Evolutionary conservation across 495 filamentous ascomycete species (phyloP), one percentile per base, ranked within the genome.

Genomic region (Trichoderma erinaceum): DNA sequence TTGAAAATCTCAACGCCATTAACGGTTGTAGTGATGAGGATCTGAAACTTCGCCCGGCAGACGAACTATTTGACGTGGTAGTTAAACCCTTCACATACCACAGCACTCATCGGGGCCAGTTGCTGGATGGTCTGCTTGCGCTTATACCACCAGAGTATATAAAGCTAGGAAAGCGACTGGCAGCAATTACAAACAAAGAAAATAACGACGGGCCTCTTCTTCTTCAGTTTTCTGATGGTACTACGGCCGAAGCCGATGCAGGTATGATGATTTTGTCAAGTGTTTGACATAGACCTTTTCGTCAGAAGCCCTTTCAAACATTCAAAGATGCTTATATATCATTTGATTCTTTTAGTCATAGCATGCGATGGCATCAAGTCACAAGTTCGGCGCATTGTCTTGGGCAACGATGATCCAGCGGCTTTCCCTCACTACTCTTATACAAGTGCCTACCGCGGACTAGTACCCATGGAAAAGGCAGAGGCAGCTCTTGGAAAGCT

Each of bases 351-450:
- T 10, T 38, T 38, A 64, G 63, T 64, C 29, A 23, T 64, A 23
- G 63, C 6, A 23, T 64, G 63, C 13, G 63, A 64, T 64, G 63
- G 63, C 7, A 64, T 64, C 12, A 35, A 23, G 15, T 64, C 63
- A 27, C 63, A 38, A 21, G 63, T 64, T n/a, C 63, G 63, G 4
- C 16, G 8, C 18, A 23, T 23, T 23, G 21, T 64, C 8, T 18
- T 64, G 1, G 63, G 63, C 58, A 15, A 15, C 10, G n/a, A 48
- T n/a, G n/a, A 58, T 18, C 63, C 29, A 12, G 63, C 27, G 6
- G 15, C 13, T 64, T 23, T 21, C 13, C 32, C 63, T 23, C 63
- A 41, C 15, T 64, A 64, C 63, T 2, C 63, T 15, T 27, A 64
- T 13, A 10, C 8, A 41, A 15, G 13, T 27, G 63, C 63, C 6